These are phyloP conservation scores for Amanita molliuscula DNA, from an alignment of 768 basidiomycete species.

Conservation along the genomic window DNA sequence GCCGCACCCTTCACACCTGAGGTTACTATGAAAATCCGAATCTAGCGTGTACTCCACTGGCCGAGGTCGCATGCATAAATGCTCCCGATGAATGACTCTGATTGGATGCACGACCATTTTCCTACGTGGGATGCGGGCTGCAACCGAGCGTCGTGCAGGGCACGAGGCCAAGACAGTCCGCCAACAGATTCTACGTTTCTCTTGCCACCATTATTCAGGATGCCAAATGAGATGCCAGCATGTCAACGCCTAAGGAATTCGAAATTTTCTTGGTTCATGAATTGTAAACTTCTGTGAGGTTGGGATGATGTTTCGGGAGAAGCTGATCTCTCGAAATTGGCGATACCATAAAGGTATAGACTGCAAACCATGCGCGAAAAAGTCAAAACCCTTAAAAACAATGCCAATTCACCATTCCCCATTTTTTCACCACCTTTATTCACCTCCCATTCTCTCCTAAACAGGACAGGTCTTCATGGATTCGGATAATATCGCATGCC, in stretches of 20 bases:
- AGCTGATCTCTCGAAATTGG: background rate
- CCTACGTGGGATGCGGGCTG: no score
- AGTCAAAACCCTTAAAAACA: background rate
- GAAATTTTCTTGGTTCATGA: background rate
- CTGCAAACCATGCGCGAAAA: background rate
- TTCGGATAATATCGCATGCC: background rate
- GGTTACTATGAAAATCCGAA: slow-evolving; percentile 58
- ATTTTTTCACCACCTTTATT: background rate
- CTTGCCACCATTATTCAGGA: no score
- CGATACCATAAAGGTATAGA: background rate
- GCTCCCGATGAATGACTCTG: background rate
- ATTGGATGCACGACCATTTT: background rate
- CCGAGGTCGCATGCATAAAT: slow-evolving; percentile 28
- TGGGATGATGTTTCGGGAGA: background rate
- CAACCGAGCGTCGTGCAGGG: no score
- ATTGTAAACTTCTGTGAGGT: background rate
- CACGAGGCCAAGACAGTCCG: no score
- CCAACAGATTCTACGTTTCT: no score
- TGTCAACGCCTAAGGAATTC: background rate
- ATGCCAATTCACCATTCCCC: background rate
- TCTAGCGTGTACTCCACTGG: slow-evolving; percentile 76
- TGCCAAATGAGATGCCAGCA: no score
- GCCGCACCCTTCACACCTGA: slow-evolving; percentile 40
- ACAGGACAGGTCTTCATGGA: background rate
- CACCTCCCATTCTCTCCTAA: background rate